A percentile compares a stretch with the other conserved stretches of the same genome.
phyloP scores from a whole-genome alignment of 2,329 filamentous ascomycete species.

The Paecilomyces sp. region DNA sequence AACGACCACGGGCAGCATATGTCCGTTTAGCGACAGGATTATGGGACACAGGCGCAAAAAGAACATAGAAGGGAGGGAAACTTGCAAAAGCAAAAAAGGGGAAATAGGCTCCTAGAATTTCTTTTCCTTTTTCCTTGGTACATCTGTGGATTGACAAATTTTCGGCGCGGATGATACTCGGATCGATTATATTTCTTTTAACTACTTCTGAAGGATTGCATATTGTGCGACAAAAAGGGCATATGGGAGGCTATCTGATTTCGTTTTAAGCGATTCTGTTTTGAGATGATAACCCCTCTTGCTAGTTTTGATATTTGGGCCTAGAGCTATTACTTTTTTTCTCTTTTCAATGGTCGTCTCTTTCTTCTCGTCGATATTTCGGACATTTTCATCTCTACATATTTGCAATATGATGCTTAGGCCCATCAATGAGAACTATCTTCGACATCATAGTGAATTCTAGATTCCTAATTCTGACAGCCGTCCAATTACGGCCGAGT shows the following conservation, averaged over 20 bases:
- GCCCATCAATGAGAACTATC: background rate
- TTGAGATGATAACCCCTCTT: background rate
- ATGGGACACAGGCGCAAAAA: background rate
- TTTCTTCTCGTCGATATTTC: background rate
- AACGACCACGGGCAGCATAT: background rate
- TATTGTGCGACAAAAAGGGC: conserved; percentile 10
- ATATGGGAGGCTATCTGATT: conserved; percentile 27
- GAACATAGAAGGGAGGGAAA: background rate
- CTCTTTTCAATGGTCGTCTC: background rate
- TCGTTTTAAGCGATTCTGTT: conserved; percentile 1
- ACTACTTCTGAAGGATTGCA: background rate
- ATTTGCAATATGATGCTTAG: background rate
- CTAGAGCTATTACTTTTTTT: background rate
- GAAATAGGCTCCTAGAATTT: background rate
- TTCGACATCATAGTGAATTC: background rate
- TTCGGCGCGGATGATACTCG: conserved; percentile 2
- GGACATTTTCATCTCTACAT: background rate
- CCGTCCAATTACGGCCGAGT: background rate
- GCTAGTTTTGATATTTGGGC: background rate
- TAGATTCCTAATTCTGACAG: background rate
- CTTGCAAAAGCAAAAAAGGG: background rate
- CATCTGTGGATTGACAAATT: background rate
- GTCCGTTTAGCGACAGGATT: background rate
- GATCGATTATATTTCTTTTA: conserved; percentile 2
- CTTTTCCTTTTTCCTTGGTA: background rate